Conservation (phyloP, 352 stramenopile genomes). For the Pythium grandisporangium region DNA sequence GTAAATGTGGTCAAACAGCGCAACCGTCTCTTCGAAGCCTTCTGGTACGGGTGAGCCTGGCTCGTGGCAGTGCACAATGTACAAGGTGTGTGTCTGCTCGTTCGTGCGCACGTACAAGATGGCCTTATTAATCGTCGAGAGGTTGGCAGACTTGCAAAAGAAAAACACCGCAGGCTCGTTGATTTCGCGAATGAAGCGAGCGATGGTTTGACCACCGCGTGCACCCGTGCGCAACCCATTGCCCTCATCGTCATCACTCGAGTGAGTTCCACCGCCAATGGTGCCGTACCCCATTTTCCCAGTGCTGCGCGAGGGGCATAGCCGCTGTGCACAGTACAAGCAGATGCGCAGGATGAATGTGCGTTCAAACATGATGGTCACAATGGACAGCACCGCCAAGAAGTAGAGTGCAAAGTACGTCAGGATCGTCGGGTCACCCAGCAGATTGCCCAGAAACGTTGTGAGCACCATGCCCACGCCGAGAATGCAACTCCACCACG, state of each 20-base stretch:
- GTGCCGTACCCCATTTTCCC: conserved; percentile 10
- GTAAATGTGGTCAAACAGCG: conserved; percentile 92
- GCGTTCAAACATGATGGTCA: conserved; percentile 87
- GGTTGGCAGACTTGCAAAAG: conserved; percentile 90
- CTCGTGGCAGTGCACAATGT: conserved; percentile 87
- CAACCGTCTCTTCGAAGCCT: conserved; percentile 80
- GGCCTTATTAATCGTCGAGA: conserved; percentile 93
- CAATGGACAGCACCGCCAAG: conserved; percentile 63
- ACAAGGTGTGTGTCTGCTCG: conserved; percentile 87
- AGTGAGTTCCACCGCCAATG: too few relatives aligned
- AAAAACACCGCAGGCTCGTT: conserved; percentile 90
- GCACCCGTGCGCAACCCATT: conserved; percentile 63
- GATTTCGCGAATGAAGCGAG: conserved; percentile 74
- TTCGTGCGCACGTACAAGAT: conserved; percentile 94
- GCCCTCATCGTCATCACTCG: conserved; percentile 35
- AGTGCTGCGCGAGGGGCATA: conserved; percentile 56
- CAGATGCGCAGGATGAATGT: conserved; percentile 79
- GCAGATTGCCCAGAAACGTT: conserved; percentile 79
- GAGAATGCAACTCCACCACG: conserved; percentile 83
- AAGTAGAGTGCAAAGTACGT: conserved; percentile 89
- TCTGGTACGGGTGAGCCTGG: conserved; percentile 41
- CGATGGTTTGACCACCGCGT: conserved; percentile 79
- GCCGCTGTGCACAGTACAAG: conserved; percentile 65
- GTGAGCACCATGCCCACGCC: conserved; percentile 75
- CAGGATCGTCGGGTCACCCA: conserved; percentile 79